Evolutionary conservation across 805 yeast genomes (phyloP), one percentile per base, ranked within the genome.

Genomic region (Saturnispora serradocipensis): DNA sequence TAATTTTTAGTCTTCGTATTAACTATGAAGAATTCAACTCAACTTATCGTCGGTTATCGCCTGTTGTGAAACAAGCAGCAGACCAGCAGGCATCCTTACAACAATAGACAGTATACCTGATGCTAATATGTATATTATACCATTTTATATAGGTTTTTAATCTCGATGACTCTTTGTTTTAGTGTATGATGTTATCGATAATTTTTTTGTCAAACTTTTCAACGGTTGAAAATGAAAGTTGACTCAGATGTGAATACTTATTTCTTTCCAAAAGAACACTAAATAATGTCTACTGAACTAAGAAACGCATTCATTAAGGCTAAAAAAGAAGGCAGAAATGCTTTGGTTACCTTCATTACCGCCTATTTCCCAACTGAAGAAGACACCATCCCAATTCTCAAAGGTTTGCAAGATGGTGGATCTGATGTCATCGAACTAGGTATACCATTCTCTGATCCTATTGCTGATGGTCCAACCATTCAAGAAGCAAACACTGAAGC

Each of bases 381-480:
- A 51, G 96, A 86, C 57, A 90, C 99, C 1, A 74, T 93, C 47
- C 95, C 95, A 7, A 79, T 90, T 56, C 66, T 93, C 67, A 78
- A 82, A 65, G 91, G 93, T 22, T 80, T 93, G 72, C 98, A 93
- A 72, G 86, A 79, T 28, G 97, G 96, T 58, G 99, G 99, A 52
- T 95, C 86, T 38, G 98, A 93, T 64, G 78, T 93, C 55, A 88
- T 93, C 59, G 99, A 93, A 71, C 72, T 93, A 45, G 99, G 99
- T 56, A 72, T 93, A 66, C 99, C 99, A 46, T 93, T 93, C 67
- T 84, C 96, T 22, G 99, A 93, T 67, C 99, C 99, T 38, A 89
- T 93, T 66, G 99, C 98, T 34, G 99, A 93, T 68, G 99, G 99
- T 46, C 96, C 98, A 39, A 88, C 96, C 16, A 93, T 93, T 62